These are phyloP conservation scores for Aphanomyces stellatus DNA, from an alignment of 352 stramenopile species.

Conservation along the genomic window DNA sequence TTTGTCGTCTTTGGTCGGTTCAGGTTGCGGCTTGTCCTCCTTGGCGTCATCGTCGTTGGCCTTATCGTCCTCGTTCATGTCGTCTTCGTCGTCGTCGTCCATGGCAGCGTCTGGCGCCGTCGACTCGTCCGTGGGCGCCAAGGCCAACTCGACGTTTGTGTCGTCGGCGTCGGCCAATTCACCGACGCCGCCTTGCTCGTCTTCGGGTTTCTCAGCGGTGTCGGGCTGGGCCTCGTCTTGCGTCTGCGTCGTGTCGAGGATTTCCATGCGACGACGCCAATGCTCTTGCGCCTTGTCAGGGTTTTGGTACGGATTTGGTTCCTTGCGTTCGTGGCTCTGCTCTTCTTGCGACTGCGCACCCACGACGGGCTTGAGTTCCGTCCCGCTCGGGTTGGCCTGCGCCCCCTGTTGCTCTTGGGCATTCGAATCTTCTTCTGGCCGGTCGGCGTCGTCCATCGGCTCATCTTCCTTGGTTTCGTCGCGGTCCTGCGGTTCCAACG, in stretches of 20 bases:
- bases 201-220: conserved; percentile 18
- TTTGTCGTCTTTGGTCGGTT: conserved; percentile 26
- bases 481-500: conserved; percentile 39
- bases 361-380: conserved; percentile 13
- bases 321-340: conserved; percentile 52
- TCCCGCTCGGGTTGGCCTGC: conserved; percentile 16
- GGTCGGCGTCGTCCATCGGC: conserved; percentile 17
- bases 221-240: conserved; percentile 19
- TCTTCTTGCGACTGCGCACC: conserved; percentile 52
- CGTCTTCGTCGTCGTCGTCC: conserved; percentile 46
- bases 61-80: conserved; percentile 28
- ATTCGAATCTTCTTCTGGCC: conserved; percentile 22
- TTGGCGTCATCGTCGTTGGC: conserved; percentile 46
- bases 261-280: conserved; percentile 95
- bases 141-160: conserved; percentile 52
- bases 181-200: conserved; percentile 26
- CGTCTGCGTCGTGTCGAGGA: conserved; percentile 41
- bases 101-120: conserved; percentile 35
- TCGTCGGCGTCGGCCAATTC: conserved; percentile 55
- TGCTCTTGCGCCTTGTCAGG: conserved; percentile 94
- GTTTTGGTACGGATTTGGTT: conserved; percentile 94
- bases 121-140: conserved; percentile 53
- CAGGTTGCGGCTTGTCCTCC: conserved; percentile 18
- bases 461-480: conserved; percentile 38
- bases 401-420: conserved; percentile 24